Base-by-base conservation (phyloP, 2,329 filamentous ascomycete genomes). In the Aspergillus awamori region DNA sequence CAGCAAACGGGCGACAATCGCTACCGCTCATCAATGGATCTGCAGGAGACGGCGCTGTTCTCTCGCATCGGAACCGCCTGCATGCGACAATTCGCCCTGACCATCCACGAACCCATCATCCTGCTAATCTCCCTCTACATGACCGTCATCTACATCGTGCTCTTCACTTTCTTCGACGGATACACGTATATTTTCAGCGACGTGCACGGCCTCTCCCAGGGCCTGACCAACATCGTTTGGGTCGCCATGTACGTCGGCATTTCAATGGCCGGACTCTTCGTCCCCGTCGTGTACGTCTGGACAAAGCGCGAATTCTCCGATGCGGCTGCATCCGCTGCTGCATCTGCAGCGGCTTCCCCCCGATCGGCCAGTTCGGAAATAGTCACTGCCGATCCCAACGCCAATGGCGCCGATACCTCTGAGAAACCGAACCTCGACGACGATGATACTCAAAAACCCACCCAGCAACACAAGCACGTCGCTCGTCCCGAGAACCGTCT, bases 101-200 rank as follows among this genome's bases (percentile, higher is more conserved):
- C 82, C 59, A 76, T 79, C 36, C 80, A 81, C 64, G 78, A 84
- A 13, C 74, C 73, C 1, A 74, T 77, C 47, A 70, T 77, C 48
- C 38, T 73, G 5, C 58, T 76, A 10, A 69, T 74, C 36, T 67
- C 70, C 3, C 60, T 76, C 2, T 76, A 77, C 53, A 69, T 77
- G 67, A 71, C 68, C 5, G 65, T 76, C 5, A 58, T 77, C n/a
- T 77, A 76, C 60, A 73, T 76, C 43, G 65, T 75, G 17, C 62
- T 77, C 1, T 77, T 75, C 58, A 75, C 72, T 7, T 76, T 76
- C 62, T 72, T 77, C 43, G 80, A 81, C 11, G 83, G 82, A 1
- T 85, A 82, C 65, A 75, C 79, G 8, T 83, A 78, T 69, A 80
- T 84, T 67, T 85, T 86, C 72, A 72, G 73, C 33, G 74, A 82